Evolutionary conservation across 1,139 yeast genomes (phyloP), one percentile per base, ranked within the genome.

Genomic region (Lodderomyces elongisporus): DNA sequence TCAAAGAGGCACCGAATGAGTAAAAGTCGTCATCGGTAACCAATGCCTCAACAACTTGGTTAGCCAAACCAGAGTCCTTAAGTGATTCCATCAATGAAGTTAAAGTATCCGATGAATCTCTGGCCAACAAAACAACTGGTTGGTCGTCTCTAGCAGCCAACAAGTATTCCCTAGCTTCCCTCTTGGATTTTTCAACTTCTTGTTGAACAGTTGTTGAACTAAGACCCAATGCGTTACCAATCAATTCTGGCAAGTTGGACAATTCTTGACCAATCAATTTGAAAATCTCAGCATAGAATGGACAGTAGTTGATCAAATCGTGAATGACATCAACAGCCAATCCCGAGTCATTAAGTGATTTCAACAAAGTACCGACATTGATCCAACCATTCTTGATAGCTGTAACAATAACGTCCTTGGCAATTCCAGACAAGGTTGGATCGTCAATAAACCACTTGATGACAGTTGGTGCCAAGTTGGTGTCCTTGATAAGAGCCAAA

Each of bases 11-110:
- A 63, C 73, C 74, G 42, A 52, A 66, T 20, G 43, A 40, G 49
- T 62, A 64, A 58, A 66, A 67, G 18, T 52, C 53, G 27, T 58
- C 55, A 47, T 67, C 70, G 29, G 58, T 58, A 44, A 67, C 57
- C 48, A 67, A 66, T 20, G 62, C 51, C 36, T 58, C 49, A 33
- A 67, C 70, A 37, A 67, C 71, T 32, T 57, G 60, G 27, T 55
- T 44, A 32, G 70, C 72, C 49, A 67, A 65, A 33, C 73, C 73
- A 20, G 73, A 66, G 37, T 56, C 42, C 50, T 65, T 66, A 49
- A 67, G 64, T 2, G 74, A 66, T 47, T 66, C 70, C 66, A 67
- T 57, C 48, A 67, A 62, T 37, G 58, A 53, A 33, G 63, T 53
- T 37, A 65, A 49, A 33, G 62, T 47, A 13, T 43, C 47, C 29